Evolutionary conservation across 2,329 filamentous ascomycete genomes (phyloP), one percentile per base, ranked within the genome.

Genomic region (Sporothrix inflata): DNA sequence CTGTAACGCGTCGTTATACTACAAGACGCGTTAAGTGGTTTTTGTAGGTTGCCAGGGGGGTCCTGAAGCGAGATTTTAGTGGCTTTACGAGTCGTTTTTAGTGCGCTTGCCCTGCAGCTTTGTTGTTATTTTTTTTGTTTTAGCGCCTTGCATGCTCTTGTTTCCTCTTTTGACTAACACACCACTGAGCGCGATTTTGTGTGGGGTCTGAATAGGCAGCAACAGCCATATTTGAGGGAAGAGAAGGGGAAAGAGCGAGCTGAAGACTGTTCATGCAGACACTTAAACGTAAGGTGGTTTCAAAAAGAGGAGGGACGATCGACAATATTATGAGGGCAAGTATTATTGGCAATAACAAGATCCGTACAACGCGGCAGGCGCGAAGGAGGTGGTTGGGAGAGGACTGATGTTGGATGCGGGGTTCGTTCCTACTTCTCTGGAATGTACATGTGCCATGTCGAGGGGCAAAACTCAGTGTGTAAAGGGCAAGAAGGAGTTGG

Each of bases 381-480:
- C 55, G 69, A 53, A 24, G 24, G 40, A 12, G 67, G 49, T 61
- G 57, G 69, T 53, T 38, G 42, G 53, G 42, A 34, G 34, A 34
- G 19, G 7, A 38, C 16, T n/a, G 55, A 16, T 34, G 21, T 38
- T 34, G 19, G 61, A 61, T 71, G 71, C 71, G 67, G 71, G 71
- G 67, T 70, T 57, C 67, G 42, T 72, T 66, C 61, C 60, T 70
- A n/a, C 69, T 45, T 57, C 34, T 57, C 38, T 57, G 67, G 67
- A 57, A 69, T 69, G 68, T 16, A 7, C 6, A 9, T n/a, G n/a
- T n/a, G 34, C 57, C 38, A 45, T 70, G 40, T 60, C 51, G 34
- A 60, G 68, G 49, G 30, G 49, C 30, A 68, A 68, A 53, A n/a
- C n/a, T n/a, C n/a, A n/a, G n/a, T n/a, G n/a, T n/a, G n/a, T n/a